Evolutionary conservation across 768 basidiomycete species (phyloP).

Genomic region (Macrolepiota albuminosa): DNA sequence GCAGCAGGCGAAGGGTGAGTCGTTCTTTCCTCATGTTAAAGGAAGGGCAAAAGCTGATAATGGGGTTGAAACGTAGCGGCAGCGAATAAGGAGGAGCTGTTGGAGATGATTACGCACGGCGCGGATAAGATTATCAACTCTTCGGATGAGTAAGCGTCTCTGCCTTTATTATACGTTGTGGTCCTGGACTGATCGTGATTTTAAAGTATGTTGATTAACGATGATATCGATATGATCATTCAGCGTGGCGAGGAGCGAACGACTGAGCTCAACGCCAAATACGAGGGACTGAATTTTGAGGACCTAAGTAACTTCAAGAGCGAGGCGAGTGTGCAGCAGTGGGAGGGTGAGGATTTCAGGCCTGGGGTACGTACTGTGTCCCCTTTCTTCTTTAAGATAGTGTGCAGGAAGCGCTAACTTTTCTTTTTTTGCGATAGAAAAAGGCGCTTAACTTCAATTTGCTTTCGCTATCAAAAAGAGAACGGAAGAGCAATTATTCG

Average conservation of each 20-base stretch:
- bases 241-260: conserved; percentile 88
- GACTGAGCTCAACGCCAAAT: conserved; percentile 82
- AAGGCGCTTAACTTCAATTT: conserved; percentile 73
- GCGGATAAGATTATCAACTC: conserved; percentile 95
- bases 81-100: conserved; percentile 89
- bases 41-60: background rate
- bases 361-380: conserved; percentile 46
- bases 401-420: conserved; percentile 1
- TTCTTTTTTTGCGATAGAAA: conserved; percentile 31
- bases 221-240: conserved; percentile 94
- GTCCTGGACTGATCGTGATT: background rate
- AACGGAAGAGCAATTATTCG: conserved; percentile 91
- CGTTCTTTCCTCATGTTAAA: background rate
- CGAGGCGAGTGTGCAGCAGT: conserved; percentile 85
- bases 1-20: conserved; percentile 69
- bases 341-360: conserved; percentile 95
- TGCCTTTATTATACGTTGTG: background rate
- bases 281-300: conserved; percentile 89
- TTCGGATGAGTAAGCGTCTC: conserved; percentile 54
- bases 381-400: background rate
- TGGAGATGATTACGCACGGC: conserved; percentile 98
- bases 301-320: conserved; percentile 97
- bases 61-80: conserved; percentile 48
- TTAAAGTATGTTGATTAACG: conserved; percentile 67
- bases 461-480: conserved; percentile 86